phyloP scores from a whole-genome alignment of 1,139 yeast species.

The Fermentozyma sake region DNA sequence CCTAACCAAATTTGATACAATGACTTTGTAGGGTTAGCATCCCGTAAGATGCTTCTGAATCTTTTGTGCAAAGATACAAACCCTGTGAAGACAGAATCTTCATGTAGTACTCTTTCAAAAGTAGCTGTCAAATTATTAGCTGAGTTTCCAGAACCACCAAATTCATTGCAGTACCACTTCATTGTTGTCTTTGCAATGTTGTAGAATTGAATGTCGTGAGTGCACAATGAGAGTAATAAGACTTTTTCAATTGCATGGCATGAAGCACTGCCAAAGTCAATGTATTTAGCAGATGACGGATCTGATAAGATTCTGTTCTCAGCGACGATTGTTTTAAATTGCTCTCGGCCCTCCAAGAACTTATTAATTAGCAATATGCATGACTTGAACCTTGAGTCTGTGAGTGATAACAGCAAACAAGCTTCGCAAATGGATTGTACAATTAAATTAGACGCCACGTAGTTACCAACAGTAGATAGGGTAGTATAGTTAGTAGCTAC shows the following conservation, averaged over 20 bases:
- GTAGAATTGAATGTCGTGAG: constrained; percentile 56
- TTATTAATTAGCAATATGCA: constrained; percentile 34
- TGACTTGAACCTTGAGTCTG: constrained; percentile 36
- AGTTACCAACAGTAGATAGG: constrained; percentile 24
- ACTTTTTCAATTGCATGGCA: constrained; percentile 39
- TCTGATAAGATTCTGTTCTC: constrained; percentile 21
- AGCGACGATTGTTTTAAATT: constrained; percentile 16
- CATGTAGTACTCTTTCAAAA: constrained; percentile 48
- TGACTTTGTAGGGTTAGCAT: constrained; percentile 57
- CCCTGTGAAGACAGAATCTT: constrained; percentile 63
- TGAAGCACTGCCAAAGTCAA: constrained; percentile 17
- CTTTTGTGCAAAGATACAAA: constrained; percentile 73
- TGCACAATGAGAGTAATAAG: constrained; percentile 46
- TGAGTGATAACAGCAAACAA: constrained; percentile 29
- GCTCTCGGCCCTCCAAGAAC: constrained; percentile 23
- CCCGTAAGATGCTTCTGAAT: constrained; percentile 50
- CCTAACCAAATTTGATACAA: constrained; percentile 59
- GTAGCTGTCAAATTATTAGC: constrained; percentile 33
- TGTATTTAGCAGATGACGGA: constrained; percentile 15
- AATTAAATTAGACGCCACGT: constrained; percentile 28
- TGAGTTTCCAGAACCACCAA: constrained; percentile 1
- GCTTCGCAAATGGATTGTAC: constrained; percentile 36
- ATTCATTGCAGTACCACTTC: constrained; percentile 41
- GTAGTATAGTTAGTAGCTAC: constrained; percentile 17
- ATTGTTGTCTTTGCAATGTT: constrained; percentile 48